Conservation (phyloP, 352 stramenopile genomes). For the Elongisporangium undulatum region DNA sequence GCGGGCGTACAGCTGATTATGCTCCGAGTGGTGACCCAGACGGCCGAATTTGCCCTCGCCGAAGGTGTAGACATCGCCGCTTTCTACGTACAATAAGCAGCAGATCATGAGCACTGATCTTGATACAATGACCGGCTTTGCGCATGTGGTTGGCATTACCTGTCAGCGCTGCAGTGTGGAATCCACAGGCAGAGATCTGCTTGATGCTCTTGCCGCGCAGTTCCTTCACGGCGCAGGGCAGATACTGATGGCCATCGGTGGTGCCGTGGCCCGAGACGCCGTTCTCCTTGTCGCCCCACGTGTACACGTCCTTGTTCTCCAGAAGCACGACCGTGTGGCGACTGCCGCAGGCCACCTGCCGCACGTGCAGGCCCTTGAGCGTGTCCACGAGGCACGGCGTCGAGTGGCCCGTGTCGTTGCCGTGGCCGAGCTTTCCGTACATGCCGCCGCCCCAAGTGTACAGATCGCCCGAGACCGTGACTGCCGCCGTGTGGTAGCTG, state of each 20-base stretch:
- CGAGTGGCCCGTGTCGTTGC: constrained; percentile 92
- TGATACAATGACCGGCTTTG: background rate
- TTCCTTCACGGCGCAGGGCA: constrained; percentile 88
- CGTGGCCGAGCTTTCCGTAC: constrained; percentile 93
- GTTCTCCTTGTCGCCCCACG: constrained; percentile 96
- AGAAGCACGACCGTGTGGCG: constrained; percentile 92
- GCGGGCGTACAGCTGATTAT: constrained; percentile 70
- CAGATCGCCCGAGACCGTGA: constrained; percentile 91
- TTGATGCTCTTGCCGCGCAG: constrained; percentile 83
- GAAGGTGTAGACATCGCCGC: constrained; percentile 92
- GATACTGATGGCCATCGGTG: constrained; percentile 94
- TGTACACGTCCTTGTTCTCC: constrained; percentile 88
- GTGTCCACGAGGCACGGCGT: constrained; percentile 92
- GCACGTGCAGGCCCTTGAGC: constrained; percentile 87
- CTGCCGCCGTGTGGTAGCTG: constrained; percentile 94
- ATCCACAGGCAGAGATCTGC: constrained; percentile 87
- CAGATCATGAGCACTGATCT: constrained; percentile 2
- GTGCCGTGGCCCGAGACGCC: constrained; percentile 93
- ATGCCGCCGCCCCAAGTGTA: constrained; percentile 95
- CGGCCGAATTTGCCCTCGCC: constrained; percentile 90
- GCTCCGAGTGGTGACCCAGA: constrained; percentile 80
- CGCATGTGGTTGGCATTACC: constrained; percentile 14
- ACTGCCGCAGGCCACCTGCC: constrained; percentile 93
- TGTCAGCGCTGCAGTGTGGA: constrained; percentile 79
- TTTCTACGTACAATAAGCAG: constrained; percentile 29